phyloP scores from a whole-genome alignment of 2,329 filamentous ascomycete genomes.

The Colletotrichum sojae region DNA sequence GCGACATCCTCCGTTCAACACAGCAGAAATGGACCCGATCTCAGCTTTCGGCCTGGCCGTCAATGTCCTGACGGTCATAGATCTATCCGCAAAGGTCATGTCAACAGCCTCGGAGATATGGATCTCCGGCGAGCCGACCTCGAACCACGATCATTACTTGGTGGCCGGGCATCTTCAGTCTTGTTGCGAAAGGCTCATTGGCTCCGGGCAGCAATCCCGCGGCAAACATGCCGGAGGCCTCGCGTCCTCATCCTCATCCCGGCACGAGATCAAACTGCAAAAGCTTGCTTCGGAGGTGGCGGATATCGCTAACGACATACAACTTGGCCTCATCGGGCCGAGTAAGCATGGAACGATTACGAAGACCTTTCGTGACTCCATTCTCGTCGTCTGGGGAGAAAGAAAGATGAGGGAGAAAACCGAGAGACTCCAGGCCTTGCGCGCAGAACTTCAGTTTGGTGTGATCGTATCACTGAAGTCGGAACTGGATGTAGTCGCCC shows the following conservation, averaged over 20 bases:
- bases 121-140: neutral
- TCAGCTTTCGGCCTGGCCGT: conserved; percentile 9
- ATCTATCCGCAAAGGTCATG: neutral
- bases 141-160: neutral
- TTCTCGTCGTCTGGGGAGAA: neutral
- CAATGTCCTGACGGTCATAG: neutral
- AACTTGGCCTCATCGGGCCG: neutral
- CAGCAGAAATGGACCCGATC: neutral
- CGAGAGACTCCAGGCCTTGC: neutral
- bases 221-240: too few relatives aligned
- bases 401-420: neutral
- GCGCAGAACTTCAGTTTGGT: neutral
- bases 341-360: neutral
- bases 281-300: neutral
- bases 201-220: neutral
- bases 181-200: neutral
- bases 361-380: neutral
- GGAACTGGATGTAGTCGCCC: neutral
- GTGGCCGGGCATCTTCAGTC: neutral
- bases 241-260: neutral
- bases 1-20: neutral
- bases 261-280: neutral
- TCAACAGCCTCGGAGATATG: conserved; percentile 5
- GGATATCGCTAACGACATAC: neutral
- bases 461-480: conserved; percentile 1